Percentiles rank a stretch among this genome's conserved stretches.
These are phyloP conservation scores for Pilatotrama ljubarskyi DNA, from an alignment of 768 basidiomycete species.

Conservation along the genomic window DNA sequence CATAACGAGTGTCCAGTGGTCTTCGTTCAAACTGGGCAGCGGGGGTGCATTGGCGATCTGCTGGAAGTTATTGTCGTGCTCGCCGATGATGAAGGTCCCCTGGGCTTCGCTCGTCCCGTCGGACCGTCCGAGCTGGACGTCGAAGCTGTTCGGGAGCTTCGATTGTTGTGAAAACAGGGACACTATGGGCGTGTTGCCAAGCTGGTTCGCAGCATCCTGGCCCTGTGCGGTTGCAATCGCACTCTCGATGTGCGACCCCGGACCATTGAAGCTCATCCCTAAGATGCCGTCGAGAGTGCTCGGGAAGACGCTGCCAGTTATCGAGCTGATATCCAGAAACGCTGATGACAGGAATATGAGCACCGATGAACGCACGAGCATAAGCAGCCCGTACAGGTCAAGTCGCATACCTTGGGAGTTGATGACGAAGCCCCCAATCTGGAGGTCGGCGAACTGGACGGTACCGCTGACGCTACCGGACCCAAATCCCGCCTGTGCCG, in stretches of 20 bases:
- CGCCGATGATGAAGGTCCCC: conserved; percentile 30
- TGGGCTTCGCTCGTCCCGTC: conserved; percentile 12
- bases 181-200: conserved; percentile 23
- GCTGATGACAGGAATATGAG: background rate
- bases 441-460: background rate
- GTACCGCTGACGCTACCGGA: background rate
- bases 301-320: background rate
- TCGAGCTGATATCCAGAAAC: background rate
- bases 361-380: background rate
- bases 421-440: background rate
- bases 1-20: conserved; percentile 30
- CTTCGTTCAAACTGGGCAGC: conserved; percentile 37
- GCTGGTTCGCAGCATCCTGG: conserved; percentile 8
- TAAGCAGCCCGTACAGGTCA: no score
- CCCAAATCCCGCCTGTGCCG: background rate
- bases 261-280: conserved; percentile 70
- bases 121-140: conserved; percentile 27
- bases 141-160: conserved; percentile 27
- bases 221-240: no score
- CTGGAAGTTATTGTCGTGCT: conserved; percentile 20
- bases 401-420: background rate
- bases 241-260: no score
- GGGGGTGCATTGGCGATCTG: conserved; percentile 22
- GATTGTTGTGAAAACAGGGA: conserved; percentile 28
- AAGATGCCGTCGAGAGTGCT: conserved; percentile 59